Evolutionary conservation across 371 early-diverging fungal genomes (phyloP), one percentile per base, ranked within the genome.

Genomic region (Mortierella sp.): DNA sequence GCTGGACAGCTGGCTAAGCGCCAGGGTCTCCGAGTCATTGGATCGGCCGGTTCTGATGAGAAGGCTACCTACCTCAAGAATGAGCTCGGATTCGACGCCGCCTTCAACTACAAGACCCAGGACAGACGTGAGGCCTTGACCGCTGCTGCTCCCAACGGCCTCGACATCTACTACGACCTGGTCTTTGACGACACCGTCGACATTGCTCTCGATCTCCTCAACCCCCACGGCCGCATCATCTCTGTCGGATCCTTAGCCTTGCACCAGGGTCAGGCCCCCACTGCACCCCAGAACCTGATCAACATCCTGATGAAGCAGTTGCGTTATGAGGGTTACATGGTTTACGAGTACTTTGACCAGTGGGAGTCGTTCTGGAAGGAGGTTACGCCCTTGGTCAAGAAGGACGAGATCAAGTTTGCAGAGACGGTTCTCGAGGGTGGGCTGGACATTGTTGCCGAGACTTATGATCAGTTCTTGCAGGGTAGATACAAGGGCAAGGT

Each of bases 81-180:
- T 16, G 88, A 90, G 40, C 76, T 91, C 51, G 93, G 93, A 5
- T 94, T 94, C 64, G 95, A 96, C 82, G 92, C 82, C 10, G 96
- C 93, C 19, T 96, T 96, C 91, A 96, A 96, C 91, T 96, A 96
- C 92, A 96, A 95, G 89, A 95, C 91, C 2, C 89, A 88, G 44
- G 91, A 90, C 48, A 80, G 73, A 31, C 71, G 79, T 11, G 86
- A 83, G 10, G 89, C 89, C 9, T 86, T 95, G 34, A 70, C 51
- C 2, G 87, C 92, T 74, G 80, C 86, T 24, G 91, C 91, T 34
- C 95, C 93, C 13, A 26, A 40, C 2, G 97, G 96, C 53, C 91
- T 96, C 71, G 95, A 95, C 77, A 90, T 94, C 70, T 95, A 95
- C 83, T 95, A 90, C 83, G 95, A 95, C 67, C 89, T 93, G 72